These are phyloP conservation scores for Coffea canephora DNA, from an alignment of 257 asterid genomes.

Conservation along the genomic window DNA sequence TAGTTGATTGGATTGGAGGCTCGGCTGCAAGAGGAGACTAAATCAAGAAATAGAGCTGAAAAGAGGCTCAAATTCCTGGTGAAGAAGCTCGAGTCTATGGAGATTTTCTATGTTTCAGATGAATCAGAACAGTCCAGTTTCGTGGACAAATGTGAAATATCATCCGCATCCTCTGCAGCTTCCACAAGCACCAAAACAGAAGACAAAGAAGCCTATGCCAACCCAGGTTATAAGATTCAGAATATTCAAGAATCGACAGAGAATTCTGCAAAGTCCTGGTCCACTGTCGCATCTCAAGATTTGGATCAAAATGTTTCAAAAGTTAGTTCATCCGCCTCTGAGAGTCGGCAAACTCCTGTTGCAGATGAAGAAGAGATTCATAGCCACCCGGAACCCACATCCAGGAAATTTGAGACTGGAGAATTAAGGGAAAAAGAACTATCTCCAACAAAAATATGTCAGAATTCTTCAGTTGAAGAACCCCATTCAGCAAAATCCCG, in stretches of 20 bases:
- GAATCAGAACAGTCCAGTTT: constrained; percentile 41
- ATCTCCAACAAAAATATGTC: constrained; percentile 3
- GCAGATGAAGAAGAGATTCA: constrained; percentile 2
- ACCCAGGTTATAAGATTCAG: background rate
- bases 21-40: constrained; percentile 54
- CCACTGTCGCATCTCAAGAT: background rate
- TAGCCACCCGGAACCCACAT: background rate
- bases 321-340: background rate
- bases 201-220: constrained; percentile 8
- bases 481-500: constrained; percentile 7
- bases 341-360: background rate
- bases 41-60: constrained; percentile 79
- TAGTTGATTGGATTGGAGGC: constrained; percentile 67
- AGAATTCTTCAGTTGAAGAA: constrained; percentile 1
- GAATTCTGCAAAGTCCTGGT: background rate
- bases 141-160: constrained; percentile 41
- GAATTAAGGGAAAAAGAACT: constrained; percentile 3
- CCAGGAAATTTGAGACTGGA: constrained; percentile 9
- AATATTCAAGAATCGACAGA: constrained; percentile 24
- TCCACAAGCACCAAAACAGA: constrained; percentile 31
- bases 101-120: constrained; percentile 41
- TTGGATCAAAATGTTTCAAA: constrained; percentile 18
- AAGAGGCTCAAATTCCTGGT: constrained; percentile 52
- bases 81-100: constrained; percentile 62
- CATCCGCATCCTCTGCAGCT: constrained; percentile 45